A percentile compares a stretch with the other conserved stretches of the same genome.
These are phyloP conservation scores for Arthrobotrys megalospora DNA, from an alignment of 2,329 filamentous ascomycete genomes.

Conservation along the genomic window DNA sequence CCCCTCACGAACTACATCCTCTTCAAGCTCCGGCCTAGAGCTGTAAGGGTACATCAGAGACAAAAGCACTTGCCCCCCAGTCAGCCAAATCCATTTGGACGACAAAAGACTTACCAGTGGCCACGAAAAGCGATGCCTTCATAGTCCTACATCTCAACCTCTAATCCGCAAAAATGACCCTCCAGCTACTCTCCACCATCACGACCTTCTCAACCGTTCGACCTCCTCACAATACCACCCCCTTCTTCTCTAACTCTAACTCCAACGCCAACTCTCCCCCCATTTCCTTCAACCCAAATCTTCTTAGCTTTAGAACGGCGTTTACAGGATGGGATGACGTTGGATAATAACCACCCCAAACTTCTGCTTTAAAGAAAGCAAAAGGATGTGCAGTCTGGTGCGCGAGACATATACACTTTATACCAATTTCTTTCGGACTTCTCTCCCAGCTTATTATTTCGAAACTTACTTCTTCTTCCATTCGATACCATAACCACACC, in stretches of 20 bases:
- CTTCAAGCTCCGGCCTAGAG: too few relatives aligned
- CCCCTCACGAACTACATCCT: too few relatives aligned
- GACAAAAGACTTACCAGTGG: background rate
- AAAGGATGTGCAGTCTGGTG: slow-evolving; percentile 28
- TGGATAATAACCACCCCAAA: background rate
- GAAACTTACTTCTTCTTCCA: background rate
- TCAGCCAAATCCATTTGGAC: background rate
- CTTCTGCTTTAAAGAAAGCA: background rate
- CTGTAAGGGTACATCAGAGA: too few relatives aligned
- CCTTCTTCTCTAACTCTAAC: background rate
- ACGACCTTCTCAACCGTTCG: background rate
- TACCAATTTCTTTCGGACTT: background rate
- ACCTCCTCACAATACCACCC: background rate
- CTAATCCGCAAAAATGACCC: background rate
- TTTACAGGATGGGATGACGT: slow-evolving; percentile 12
- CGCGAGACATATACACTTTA: slow-evolving; percentile 17
- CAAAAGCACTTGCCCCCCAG: too few relatives aligned
- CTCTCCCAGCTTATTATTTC: background rate
- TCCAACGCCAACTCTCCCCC: background rate
- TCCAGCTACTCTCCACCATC: background rate
- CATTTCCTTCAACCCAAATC: background rate
- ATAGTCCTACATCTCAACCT: background rate
- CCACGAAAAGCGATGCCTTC: background rate
- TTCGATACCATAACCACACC: background rate
- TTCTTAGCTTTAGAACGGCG: background rate